phyloP scores from a whole-genome alignment of 1,284 basidiomycete species.

The Sparassis latifolia region DNA sequence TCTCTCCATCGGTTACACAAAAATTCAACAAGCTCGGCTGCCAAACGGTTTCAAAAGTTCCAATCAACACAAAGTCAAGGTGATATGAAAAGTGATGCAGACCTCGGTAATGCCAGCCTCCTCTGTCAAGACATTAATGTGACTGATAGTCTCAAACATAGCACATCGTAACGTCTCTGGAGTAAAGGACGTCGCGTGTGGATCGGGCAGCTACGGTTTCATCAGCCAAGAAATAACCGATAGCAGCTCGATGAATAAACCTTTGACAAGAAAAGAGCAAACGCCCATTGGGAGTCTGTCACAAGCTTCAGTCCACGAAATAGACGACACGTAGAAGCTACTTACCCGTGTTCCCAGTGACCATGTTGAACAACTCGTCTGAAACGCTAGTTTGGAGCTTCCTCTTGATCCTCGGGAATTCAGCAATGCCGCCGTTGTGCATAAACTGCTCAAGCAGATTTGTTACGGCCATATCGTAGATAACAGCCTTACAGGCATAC shows the following conservation, averaged over 20 bases:
- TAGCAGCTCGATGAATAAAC: slow-evolving; percentile 30
- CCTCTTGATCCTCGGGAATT: slow-evolving; percentile 79
- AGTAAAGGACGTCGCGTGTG: slow-evolving; percentile 65
- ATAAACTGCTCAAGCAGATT: slow-evolving; percentile 61
- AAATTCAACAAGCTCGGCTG: slow-evolving; percentile 94
- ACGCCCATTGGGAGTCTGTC: slow-evolving; percentile 91
- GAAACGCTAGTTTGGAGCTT: slow-evolving; percentile 67
- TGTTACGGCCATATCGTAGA: neutral
- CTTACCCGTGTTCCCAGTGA: slow-evolving; percentile 86
- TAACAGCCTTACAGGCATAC: slow-evolving; percentile 33
- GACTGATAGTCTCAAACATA: slow-evolving; percentile 81
- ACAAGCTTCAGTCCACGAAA: neutral
- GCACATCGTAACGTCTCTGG: slow-evolving; percentile 63
- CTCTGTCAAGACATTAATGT: slow-evolving; percentile 73
- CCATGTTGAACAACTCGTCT: slow-evolving; percentile 80
- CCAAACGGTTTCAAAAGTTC: slow-evolving; percentile 5
- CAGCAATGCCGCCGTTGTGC: slow-evolving; percentile 89
- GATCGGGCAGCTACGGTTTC: slow-evolving; percentile 63
- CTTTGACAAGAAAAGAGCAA: slow-evolving; percentile 85
- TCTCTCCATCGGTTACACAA: slow-evolving; percentile 91
- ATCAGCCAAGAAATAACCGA: neutral
- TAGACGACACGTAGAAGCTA: neutral
- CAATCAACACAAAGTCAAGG: neutral
- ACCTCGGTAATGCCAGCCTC: slow-evolving; percentile 71
- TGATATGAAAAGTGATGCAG: slow-evolving; percentile 8